Conservation (phyloP, 805 yeast genomes). For the Saccharomyces kudriavzevii region DNA sequence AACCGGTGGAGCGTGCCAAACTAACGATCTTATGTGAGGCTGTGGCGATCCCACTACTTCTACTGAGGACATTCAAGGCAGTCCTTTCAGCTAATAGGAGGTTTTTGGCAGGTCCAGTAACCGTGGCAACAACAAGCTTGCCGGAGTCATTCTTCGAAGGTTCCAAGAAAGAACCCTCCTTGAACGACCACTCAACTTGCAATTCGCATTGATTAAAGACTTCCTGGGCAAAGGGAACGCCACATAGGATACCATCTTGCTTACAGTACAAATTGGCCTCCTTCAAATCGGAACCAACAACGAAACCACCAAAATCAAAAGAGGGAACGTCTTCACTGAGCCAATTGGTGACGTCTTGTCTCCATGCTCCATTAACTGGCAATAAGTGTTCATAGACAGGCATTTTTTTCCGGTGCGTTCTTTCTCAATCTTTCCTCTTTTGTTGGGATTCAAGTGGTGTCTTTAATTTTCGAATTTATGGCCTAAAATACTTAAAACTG, state of each 20-base stretch:
- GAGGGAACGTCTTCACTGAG: slow-evolving; percentile 85
- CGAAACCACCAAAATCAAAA: slow-evolving; percentile 90
- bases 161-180: slow-evolving; percentile 58
- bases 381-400: slow-evolving; percentile 44
- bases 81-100: slow-evolving; percentile 80
- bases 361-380: slow-evolving; percentile 78
- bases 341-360: slow-evolving; percentile 64
- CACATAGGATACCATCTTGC: slow-evolving; percentile 69
- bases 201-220: slow-evolving; percentile 71
- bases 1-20: slow-evolving; percentile 61
- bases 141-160: slow-evolving; percentile 34
- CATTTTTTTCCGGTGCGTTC: slow-evolving; percentile 5
- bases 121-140: slow-evolving; percentile 68
- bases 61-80: slow-evolving; percentile 69
- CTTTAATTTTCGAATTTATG: neutral
- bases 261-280: slow-evolving; percentile 77
- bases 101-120: slow-evolving; percentile 73
- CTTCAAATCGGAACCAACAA: slow-evolving; percentile 71
- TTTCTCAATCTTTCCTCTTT: neutral
- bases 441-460: neutral
- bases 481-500: neutral
- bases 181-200: slow-evolving; percentile 58
- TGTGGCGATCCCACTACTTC: slow-evolving; percentile 85
- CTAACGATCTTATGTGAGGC: slow-evolving; percentile 49
- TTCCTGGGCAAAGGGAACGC: slow-evolving; percentile 84